phyloP scores from a whole-genome alignment of 2,329 filamentous ascomycete species.

The Penicillium sp. region DNA sequence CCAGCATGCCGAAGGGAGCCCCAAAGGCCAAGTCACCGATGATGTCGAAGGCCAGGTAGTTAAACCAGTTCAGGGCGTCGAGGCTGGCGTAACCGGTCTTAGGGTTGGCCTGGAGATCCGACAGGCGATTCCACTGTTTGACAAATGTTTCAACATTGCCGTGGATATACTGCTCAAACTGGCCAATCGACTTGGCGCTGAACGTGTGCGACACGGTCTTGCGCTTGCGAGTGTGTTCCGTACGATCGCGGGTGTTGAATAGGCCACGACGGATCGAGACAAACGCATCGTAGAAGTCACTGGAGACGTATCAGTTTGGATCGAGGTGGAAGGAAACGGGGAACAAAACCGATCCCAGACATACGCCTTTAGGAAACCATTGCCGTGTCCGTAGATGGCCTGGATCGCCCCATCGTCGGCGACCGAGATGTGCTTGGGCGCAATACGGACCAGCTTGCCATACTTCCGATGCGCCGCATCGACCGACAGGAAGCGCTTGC shows the following conservation, averaged over 20 bases:
- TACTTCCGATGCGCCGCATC: conserved; percentile 70
- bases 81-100: conserved; percentile 59
- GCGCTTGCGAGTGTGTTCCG: conserved; percentile 81
- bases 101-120: conserved; percentile 46
- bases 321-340: neutral
- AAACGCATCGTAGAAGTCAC: conserved; percentile 87
- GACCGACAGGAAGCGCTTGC: conserved; percentile 63
- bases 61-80: conserved; percentile 79
- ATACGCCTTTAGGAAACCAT: conserved; percentile 69
- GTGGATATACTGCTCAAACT: conserved; percentile 89
- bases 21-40: conserved; percentile 67
- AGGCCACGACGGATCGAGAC: conserved; percentile 81
- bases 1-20: conserved; percentile 78
- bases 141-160: conserved; percentile 72
- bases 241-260: conserved; percentile 82
- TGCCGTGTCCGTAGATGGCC: conserved; percentile 74
- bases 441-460: conserved; percentile 77
- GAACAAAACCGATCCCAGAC: conserved; percentile 30
- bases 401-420: conserved; percentile 76
- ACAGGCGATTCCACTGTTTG: conserved; percentile 67
- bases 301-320: conserved; percentile 31
- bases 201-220: conserved; percentile 88
- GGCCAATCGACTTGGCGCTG: conserved; percentile 71
- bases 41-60: conserved; percentile 61
- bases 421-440: conserved; percentile 79